These are phyloP conservation scores for Setaria viridis DNA, from an alignment of 202 grass and related monocot species.

Conservation along the genomic window DNA sequence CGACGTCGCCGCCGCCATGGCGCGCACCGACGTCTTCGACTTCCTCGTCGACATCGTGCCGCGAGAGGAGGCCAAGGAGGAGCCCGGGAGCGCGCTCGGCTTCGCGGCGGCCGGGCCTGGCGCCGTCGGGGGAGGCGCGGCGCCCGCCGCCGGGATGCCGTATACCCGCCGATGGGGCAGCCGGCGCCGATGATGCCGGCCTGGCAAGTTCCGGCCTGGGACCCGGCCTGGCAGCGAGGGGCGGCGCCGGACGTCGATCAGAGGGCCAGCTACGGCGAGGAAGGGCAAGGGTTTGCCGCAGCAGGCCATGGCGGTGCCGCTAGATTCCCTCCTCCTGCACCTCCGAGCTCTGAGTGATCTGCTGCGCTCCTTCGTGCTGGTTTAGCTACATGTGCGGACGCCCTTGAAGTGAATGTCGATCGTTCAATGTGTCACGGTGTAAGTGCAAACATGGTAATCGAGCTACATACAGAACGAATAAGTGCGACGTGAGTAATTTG, in stretches of 20 bases:
- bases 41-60: slow-evolving; percentile 98
- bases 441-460: neutral
- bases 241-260: slow-evolving; percentile 54
- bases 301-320: slow-evolving; percentile 44
- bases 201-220: slow-evolving; percentile 74
- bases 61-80: slow-evolving; percentile 86
- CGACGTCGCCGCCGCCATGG: slow-evolving; percentile 88
- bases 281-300: slow-evolving; percentile 47
- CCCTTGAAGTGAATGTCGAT: neutral
- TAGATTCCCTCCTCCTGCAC: slow-evolving; percentile 51
- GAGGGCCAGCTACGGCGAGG: slow-evolving; percentile 48
- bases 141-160: slow-evolving; percentile 66
- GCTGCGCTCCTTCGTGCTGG: neutral
- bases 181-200: slow-evolving; percentile 69
- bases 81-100: slow-evolving; percentile 60
- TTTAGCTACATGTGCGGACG: neutral
- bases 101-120: slow-evolving; percentile 42
- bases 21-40: slow-evolving; percentile 88
- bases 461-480: slow-evolving; percentile 14
- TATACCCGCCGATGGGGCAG: slow-evolving; percentile 81
- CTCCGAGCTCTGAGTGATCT: slow-evolving; percentile 57
- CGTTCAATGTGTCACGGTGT: neutral
- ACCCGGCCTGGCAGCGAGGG: slow-evolving; percentile 77
- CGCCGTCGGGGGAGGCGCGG: neutral
- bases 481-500: slow-evolving; percentile 20